Base-by-base conservation (phyloP, 1,139 yeast genomes). In the Geotrichum australiense region DNA sequence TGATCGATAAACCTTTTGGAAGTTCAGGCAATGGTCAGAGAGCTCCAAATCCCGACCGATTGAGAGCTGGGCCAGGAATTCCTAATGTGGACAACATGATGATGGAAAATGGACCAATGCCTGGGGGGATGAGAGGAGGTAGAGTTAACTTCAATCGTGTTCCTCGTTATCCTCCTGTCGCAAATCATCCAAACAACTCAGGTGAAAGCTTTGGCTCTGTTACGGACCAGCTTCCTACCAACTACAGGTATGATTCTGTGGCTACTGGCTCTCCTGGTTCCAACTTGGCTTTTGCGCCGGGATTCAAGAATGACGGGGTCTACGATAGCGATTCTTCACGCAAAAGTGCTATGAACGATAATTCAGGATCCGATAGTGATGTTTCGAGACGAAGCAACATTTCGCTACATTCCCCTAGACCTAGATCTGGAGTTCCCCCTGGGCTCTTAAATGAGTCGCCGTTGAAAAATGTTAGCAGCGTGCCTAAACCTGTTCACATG, bases 41-140 rank as follows among this genome's bases (percentile, higher is more conserved):
- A 14, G 14, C 14, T 6, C 14, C 19, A 5, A 25, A 31, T 14
- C 28, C 20, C 5, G 14, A 30, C 26, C 26, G 28, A 8, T 5
- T 20, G 27, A 14, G 32, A 3, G 10, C 38, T 12, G 36, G 41
- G 4, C 29, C 21, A 11, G 11, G 26, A n/a, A 22, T 44, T 20
- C 47, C 45, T 26, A 35, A 41, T 12, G 35, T 45, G 25, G 43
- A 45, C 21, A 40, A 33, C 15, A 41, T 45, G 43, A 41, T 45
- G 43, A 27, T 45, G 40, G 48, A 42, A n/a, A 39, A 41, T 26
- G 48, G 48, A 10, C 48, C 46, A 3, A 45, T 45, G 48, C 47
- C 44, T 12, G 47, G 45, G 8, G 45, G 45, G 2, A 37, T 36
- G 14, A 40, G 45, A 7, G 24, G 38, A 27, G 25, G 33, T 15